Evolutionary conservation across 495 filamentous ascomycete species (phyloP), one percentile per base, ranked within the genome.

Genomic region (Trichoderma gamsii): DNA sequence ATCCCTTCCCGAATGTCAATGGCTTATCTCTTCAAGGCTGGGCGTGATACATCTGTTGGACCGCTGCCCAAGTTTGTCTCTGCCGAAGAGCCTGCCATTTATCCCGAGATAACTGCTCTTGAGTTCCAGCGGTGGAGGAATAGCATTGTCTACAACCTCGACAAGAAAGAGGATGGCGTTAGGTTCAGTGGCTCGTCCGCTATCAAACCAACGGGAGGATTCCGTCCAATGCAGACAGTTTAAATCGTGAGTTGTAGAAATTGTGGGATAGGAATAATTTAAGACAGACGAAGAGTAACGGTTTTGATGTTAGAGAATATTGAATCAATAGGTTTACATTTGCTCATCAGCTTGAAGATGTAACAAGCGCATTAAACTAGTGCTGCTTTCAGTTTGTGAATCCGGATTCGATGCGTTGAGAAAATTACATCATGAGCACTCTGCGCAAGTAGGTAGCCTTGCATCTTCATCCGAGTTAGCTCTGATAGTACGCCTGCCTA

Each of bases 1-100:
- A 29, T 66, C 41, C 32, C 32, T 4, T 32, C 27, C 59, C 38
- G 65, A 7, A n/a, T 49, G 32, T 66, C 65, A 2, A 43, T 61
- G 13, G 65, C 65, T 4, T 66, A 66, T 23, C 41, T 66, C 8
- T 35, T 43, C 38, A 61, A 66, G 49, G 32, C 38, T 46, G 29
- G 21, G 1, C 65, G 65, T 52, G 49, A 52, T 23, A 52, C 49
- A 23, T 52, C 49, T n/a, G 49, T 52, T 52, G 49, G n/a, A 8
- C 49, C 49, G 16, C 49, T 52, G 49, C 49, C n/a, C n/a, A 52
- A 23, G n/a, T 52, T 52, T 23, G n/a, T 23, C 49, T 52, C 49
- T 23, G n/a, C 49, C 5, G 21, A 52, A 23, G 49, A 52, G n/a
- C 49, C 49, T 52, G 49, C 49, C 4, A 52, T 52, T 11, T 23